These are phyloP conservation scores for Inonotus hispidus DNA, from an alignment of 1,284 basidiomycete species.

Conservation along the genomic window DNA sequence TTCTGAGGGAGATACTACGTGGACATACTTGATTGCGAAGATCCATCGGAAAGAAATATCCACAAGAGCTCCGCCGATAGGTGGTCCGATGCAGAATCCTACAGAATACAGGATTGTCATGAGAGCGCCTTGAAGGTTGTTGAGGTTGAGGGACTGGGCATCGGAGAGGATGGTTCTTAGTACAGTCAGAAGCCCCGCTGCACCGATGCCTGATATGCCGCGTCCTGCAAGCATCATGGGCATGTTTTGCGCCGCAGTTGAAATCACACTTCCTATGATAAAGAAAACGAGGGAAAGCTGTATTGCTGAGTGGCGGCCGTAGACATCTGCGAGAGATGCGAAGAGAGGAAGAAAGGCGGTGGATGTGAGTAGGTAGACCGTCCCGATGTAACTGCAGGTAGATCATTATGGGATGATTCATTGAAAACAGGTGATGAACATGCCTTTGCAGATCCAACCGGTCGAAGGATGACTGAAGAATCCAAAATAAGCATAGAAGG, in stretches of 20 bases:
- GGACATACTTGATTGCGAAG: slow-evolving; percentile 49
- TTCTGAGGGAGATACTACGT: neutral
- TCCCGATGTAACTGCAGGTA: slow-evolving; percentile 36
- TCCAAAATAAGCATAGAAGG: neutral
- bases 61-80: slow-evolving; percentile 41
- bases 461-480: slow-evolving; percentile 38
- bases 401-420: slow-evolving; percentile 5
- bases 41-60: slow-evolving; percentile 44
- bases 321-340: slow-evolving; percentile 43
- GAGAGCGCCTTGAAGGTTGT: slow-evolving; percentile 38
- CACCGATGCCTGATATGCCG: slow-evolving; percentile 44
- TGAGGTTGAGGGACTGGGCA: slow-evolving; percentile 36
- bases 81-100: slow-evolving; percentile 41
- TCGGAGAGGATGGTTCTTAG: slow-evolving; percentile 42
- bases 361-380: slow-evolving; percentile 37
- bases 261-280: slow-evolving; percentile 40
- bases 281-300: slow-evolving; percentile 42
- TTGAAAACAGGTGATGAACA: slow-evolving; percentile 19
- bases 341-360: slow-evolving; percentile 49
- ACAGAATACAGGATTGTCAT: slow-evolving; percentile 40
- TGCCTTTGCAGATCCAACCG: slow-evolving; percentile 42
- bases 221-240: slow-evolving; percentile 39
- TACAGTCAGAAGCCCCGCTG: slow-evolving; percentile 42
- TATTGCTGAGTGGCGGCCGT: slow-evolving; percentile 42
- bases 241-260: slow-evolving; percentile 40